phyloP scores from a whole-genome alignment of 2,329 filamentous ascomycete genomes.

The Phaeosphaeria sp. region DNA sequence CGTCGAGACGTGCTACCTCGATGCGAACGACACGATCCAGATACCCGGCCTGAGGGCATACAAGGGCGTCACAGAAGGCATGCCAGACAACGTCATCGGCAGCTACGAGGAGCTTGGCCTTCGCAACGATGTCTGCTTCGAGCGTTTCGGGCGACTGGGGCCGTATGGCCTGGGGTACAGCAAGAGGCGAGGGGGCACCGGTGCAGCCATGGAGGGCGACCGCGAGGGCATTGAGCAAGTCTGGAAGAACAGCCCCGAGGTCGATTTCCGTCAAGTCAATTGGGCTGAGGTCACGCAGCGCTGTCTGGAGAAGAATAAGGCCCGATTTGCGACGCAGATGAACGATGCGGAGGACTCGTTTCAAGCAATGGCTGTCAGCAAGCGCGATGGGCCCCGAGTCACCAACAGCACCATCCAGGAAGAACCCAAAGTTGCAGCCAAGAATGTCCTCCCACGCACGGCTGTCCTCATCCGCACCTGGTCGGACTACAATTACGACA shows the following conservation, averaged over 20 bases:
- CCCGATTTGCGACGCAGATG: conserved; percentile 65
- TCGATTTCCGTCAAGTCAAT: conserved; percentile 78
- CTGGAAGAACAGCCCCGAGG: conserved; percentile 73
- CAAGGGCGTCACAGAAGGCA: conserved; percentile 79
- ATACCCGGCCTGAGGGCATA: conserved; percentile 77
- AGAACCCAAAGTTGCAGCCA: conserved; percentile 35
- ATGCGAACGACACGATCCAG: conserved; percentile 68
- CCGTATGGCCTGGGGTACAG: conserved; percentile 93
- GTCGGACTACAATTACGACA: conserved; percentile 79
- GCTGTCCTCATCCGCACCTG: conserved; percentile 84
- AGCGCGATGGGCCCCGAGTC: conserved; percentile 17
- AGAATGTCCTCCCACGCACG: conserved; percentile 63
- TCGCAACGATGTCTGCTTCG: conserved; percentile 88
- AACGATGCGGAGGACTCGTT: conserved; percentile 48
- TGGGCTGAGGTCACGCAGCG: conserved; percentile 81
- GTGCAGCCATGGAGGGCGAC: conserved; percentile 85
- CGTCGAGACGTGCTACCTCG: conserved; percentile 79
- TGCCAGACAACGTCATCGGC: conserved; percentile 85
- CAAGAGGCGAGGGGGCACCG: conserved; percentile 76
- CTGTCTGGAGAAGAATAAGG: conserved; percentile 74
- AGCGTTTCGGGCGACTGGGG: conserved; percentile 85
- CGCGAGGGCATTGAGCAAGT: conserved; percentile 79
- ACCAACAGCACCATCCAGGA: conserved; percentile 21
- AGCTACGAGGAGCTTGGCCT: conserved; percentile 83
- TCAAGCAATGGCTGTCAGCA: conserved; percentile 47